phyloP scores from a whole-genome alignment of 257 asterid genomes.

The Euphrasia confusa region DNA sequence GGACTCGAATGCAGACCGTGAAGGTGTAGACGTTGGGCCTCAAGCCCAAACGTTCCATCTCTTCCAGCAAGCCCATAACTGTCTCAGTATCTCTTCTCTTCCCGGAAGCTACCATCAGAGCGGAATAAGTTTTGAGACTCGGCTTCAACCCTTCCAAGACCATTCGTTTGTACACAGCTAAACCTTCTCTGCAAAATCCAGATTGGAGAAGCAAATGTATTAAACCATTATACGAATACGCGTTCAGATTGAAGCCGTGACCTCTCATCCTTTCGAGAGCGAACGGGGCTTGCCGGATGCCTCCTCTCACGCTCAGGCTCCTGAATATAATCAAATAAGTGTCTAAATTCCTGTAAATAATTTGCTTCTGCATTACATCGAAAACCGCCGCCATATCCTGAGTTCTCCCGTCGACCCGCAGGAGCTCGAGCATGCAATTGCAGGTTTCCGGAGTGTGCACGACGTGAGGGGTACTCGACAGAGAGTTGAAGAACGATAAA shows the following conservation, averaged over 20 bases:
- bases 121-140: slow-evolving; percentile 90
- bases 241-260: slow-evolving; percentile 68
- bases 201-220: slow-evolving; percentile 85
- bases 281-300: slow-evolving; percentile 57
- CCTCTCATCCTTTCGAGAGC: slow-evolving; percentile 75
- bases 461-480: slow-evolving; percentile 53
- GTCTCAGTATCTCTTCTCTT: slow-evolving; percentile 72
- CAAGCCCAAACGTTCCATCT: slow-evolving; percentile 76
- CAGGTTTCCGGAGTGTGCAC: slow-evolving; percentile 80
- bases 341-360: slow-evolving; percentile 66
- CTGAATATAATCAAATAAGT: slow-evolving; percentile 76
- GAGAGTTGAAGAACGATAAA: slow-evolving; percentile 48
- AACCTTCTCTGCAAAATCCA: slow-evolving; percentile 69
- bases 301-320: slow-evolving; percentile 65
- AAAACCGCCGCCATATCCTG: slow-evolving; percentile 74
- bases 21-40: slow-evolving; percentile 88
- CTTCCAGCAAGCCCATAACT: slow-evolving; percentile 68
- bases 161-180: slow-evolving; percentile 64
- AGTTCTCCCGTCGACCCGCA: slow-evolving; percentile 54
- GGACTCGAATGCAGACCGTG: slow-evolving; percentile 89
- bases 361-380: slow-evolving; percentile 84
- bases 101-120: slow-evolving; percentile 92
- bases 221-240: slow-evolving; percentile 89
- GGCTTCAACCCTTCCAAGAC: slow-evolving; percentile 75
- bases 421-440: slow-evolving; percentile 80